Evolutionary conservation across 2,329 filamentous ascomycete genomes (phyloP).

Genomic region (Claviceps capensis): DNA sequence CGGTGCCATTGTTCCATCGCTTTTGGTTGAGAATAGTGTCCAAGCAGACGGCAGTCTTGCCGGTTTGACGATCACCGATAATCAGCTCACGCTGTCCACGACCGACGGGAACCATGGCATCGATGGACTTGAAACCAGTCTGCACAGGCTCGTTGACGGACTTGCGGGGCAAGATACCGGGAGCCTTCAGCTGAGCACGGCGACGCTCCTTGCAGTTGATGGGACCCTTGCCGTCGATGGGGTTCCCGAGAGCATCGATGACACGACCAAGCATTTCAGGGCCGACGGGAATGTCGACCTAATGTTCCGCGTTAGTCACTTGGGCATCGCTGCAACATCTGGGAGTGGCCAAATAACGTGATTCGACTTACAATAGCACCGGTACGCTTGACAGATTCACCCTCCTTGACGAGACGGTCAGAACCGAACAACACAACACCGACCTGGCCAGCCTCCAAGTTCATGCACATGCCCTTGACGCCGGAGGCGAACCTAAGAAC

Average conservation of each 20-base stretch:
- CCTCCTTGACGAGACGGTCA: slow-evolving; percentile 98
- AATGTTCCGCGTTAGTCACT: slow-evolving; percentile 12
- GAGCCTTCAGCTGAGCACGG: slow-evolving; percentile 98
- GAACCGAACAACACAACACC: slow-evolving; percentile 99
- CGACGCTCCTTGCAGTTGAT: slow-evolving; percentile 82
- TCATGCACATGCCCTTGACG: slow-evolving; percentile 99
- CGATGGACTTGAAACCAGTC: slow-evolving; percentile 98
- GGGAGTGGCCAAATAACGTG: too few species aligned
- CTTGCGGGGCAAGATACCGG: slow-evolving; percentile 89
- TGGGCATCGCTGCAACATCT: neutral
- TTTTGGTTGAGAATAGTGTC: slow-evolving; percentile 99
- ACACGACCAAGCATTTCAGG: slow-evolving; percentile 91
- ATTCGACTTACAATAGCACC: slow-evolving; percentile 78
- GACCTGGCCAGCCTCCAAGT: slow-evolving; percentile 99
- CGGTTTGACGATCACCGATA: slow-evolving; percentile 99
- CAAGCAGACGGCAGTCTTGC: slow-evolving; percentile 97
- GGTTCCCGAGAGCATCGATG: slow-evolving; percentile 95
- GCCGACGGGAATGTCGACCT: slow-evolving; percentile 97
- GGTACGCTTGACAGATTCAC: slow-evolving; percentile 98
- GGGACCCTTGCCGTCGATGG: slow-evolving; percentile 98
- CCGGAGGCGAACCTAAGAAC: slow-evolving; percentile 84
- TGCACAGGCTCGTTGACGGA: slow-evolving; percentile 98
- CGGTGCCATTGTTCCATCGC: slow-evolving; percentile 78
- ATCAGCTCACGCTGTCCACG: slow-evolving; percentile 99
- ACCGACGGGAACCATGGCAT: slow-evolving; percentile 99